Percentiles rank a stretch among this genome's conserved stretches.
Conservation (phyloP, 345 rosid species). For the Acer negundo region DNA sequence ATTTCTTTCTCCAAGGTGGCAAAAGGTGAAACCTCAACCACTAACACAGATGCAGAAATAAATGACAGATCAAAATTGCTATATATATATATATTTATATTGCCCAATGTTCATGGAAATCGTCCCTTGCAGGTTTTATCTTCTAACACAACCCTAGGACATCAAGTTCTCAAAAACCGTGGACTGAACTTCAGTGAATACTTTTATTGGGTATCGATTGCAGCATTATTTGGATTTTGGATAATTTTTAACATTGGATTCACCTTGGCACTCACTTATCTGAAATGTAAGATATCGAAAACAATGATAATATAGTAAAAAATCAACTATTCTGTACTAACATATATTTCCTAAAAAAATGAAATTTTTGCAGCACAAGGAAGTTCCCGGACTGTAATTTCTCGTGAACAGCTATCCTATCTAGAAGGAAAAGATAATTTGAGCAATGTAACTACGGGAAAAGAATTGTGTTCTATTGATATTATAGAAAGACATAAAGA, state of each 20-base stretch:
- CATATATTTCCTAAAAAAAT: not conserved
- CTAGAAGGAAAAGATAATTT: conserved; percentile 12
- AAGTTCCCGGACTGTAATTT: conserved; percentile 27
- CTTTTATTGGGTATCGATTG: conserved; percentile 44
- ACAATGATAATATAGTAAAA: not conserved
- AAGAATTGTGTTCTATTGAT: conserved; percentile 12
- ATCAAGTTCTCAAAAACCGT: conserved; percentile 25
- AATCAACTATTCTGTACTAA: conserved; percentile 8
- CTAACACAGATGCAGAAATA: too few species aligned
- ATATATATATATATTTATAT: not conserved
- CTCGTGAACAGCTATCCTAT: conserved; percentile 26
- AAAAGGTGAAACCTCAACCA: too few species aligned
- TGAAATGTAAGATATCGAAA: conserved; percentile 28
- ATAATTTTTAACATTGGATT: conserved; percentile 39
- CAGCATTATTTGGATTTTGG: conserved; percentile 46
- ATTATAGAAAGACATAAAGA: conserved; percentile 3
- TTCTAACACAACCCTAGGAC: conserved; percentile 35
- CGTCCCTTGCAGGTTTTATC: conserved; percentile 36
- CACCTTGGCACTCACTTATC: conserved; percentile 35
- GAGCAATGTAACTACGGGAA: not conserved
- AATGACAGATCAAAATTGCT: too few species aligned
- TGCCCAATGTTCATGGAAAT: not conserved
- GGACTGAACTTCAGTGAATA: conserved; percentile 38
- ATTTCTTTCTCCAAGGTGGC: conserved; percentile 59
- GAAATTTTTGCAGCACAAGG: conserved; percentile 35